These are phyloP conservation scores for Parathielavia appendiculata DNA, from an alignment of 495 filamentous ascomycete species.

Conservation along the genomic window DNA sequence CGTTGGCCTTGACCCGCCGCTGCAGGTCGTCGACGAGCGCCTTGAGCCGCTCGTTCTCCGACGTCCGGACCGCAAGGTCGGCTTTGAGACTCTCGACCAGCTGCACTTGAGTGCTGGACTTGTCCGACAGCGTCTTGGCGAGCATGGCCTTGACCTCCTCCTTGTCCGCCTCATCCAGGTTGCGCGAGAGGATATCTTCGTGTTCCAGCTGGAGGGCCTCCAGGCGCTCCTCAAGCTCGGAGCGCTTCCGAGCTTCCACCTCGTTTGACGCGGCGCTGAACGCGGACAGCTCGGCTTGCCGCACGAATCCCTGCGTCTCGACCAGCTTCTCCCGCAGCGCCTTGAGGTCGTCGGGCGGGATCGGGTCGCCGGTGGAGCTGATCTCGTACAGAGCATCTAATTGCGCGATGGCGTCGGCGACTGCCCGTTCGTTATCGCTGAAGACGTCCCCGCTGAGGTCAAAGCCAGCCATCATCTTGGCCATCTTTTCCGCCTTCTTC, in stretches of 20 bases:
- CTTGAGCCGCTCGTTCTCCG: constrained; percentile 73
- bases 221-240: constrained; percentile 69
- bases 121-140: constrained; percentile 66
- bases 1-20: constrained; percentile 56
- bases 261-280: constrained; percentile 52
- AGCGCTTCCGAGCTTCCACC: constrained; percentile 58
- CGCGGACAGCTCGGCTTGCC: constrained; percentile 83
- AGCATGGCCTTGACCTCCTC: constrained; percentile 77
- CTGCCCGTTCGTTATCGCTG: constrained; percentile 80
- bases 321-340: constrained; percentile 70
- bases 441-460: constrained; percentile 86
- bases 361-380: constrained; percentile 66
- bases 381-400: constrained; percentile 73
- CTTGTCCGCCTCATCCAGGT: constrained; percentile 68
- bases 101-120: constrained; percentile 64
- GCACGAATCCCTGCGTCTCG: constrained; percentile 86
- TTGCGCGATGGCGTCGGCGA: constrained; percentile 73
- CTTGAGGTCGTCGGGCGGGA: constrained; percentile 75
- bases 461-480: constrained; percentile 99
- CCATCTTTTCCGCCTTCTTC: constrained; percentile 98
- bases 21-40: constrained; percentile 71
- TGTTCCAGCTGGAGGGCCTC: constrained; percentile 72
- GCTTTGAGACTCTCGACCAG: constrained; percentile 66
- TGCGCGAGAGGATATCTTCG: constrained; percentile 73
- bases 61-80: constrained; percentile 63